Conservation (phyloP, 2,329 filamentous ascomycete genomes). For the Aspergillus awamori region DNA sequence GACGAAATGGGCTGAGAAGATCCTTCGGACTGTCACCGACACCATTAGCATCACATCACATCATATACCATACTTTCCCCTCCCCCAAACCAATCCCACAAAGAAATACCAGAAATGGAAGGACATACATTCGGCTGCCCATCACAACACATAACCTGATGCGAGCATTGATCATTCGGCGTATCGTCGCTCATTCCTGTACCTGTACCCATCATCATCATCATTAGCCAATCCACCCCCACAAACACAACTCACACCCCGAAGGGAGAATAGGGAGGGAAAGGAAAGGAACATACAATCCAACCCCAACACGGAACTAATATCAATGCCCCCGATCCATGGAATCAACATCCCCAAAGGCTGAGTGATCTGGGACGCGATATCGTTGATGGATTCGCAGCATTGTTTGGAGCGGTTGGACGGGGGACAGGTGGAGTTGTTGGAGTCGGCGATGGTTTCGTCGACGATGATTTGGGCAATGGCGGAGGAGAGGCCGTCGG, state of each 20-base stretch:
- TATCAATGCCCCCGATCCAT: slow-evolving; percentile 20
- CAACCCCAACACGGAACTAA: slow-evolving; percentile 26
- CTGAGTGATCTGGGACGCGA: slow-evolving; percentile 19
- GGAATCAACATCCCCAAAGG: slow-evolving; percentile 27
- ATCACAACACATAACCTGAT: slow-evolving; percentile 33
- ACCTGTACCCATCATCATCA: slow-evolving; percentile 19
- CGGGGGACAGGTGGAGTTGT: slow-evolving; percentile 24
- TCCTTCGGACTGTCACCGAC: too few relatives aligned
- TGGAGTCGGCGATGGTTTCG: background rate
- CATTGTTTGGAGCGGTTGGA: slow-evolving; percentile 29
- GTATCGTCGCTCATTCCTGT: slow-evolving; percentile 21
- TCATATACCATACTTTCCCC: too few relatives aligned
- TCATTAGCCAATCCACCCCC: background rate
- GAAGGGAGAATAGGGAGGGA: background rate
- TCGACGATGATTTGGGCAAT: background rate
- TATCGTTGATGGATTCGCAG: slow-evolving; percentile 26
- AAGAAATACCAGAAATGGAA: background rate
- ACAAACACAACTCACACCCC: background rate
- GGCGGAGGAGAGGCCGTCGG: background rate
- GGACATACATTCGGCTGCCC: slow-evolving; percentile 13
- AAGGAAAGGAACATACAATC: slow-evolving; percentile 27
- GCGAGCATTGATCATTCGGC: slow-evolving; percentile 21
- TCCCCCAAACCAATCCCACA: too few relatives aligned
- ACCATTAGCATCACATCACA: too few relatives aligned
- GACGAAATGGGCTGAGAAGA: background rate